Conservation (phyloP, 148 eudicot species). For the Rhododendron ovatum region DNA sequence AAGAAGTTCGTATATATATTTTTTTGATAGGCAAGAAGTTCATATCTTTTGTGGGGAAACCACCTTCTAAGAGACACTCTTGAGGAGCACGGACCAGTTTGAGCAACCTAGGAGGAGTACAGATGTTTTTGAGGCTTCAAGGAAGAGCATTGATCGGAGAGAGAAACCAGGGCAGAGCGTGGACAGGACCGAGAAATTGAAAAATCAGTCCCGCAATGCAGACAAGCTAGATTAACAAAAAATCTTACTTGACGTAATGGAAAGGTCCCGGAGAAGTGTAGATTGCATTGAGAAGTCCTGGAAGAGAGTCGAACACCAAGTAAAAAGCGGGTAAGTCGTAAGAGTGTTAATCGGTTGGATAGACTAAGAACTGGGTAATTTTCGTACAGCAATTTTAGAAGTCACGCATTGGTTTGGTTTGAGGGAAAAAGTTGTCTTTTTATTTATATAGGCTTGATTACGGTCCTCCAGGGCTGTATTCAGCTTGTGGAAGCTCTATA, state of each 20-base stretch:
- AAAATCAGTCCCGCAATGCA: conserved; percentile 23
- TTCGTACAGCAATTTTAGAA: conserved; percentile 12
- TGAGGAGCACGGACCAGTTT: conserved; percentile 46
- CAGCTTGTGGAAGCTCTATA: conserved; percentile 14
- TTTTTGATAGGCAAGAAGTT: conserved; percentile 32
- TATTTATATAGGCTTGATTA: conserved; percentile 8
- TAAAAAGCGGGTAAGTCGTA: conserved; percentile 35
- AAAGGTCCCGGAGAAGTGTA: conserved; percentile 58
- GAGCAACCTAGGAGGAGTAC: conserved; percentile 59
- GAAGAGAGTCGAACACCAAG: conserved; percentile 46
- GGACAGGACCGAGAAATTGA: conserved; percentile 41
- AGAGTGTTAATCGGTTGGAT: conserved; percentile 57
- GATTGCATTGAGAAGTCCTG: conserved; percentile 54
- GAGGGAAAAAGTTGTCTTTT: not conserved
- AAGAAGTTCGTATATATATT: conserved; percentile 40
- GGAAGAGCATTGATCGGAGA: conserved; percentile 61
- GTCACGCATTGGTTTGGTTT: conserved; percentile 20
- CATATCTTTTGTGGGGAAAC: conserved; percentile 40
- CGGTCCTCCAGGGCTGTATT: conserved; percentile 13
- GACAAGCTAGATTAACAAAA: conserved; percentile 41
- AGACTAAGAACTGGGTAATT: conserved; percentile 40
- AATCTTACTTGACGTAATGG: conserved; percentile 43
- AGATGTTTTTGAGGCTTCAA: conserved; percentile 40
- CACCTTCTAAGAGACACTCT: conserved; percentile 40
- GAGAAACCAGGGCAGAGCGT: conserved; percentile 52